Percentiles rank a stretch among this genome's conserved stretches.
phyloP scores from a whole-genome alignment of 208 protist species.

The Wallacemonas rigidus region DNA sequence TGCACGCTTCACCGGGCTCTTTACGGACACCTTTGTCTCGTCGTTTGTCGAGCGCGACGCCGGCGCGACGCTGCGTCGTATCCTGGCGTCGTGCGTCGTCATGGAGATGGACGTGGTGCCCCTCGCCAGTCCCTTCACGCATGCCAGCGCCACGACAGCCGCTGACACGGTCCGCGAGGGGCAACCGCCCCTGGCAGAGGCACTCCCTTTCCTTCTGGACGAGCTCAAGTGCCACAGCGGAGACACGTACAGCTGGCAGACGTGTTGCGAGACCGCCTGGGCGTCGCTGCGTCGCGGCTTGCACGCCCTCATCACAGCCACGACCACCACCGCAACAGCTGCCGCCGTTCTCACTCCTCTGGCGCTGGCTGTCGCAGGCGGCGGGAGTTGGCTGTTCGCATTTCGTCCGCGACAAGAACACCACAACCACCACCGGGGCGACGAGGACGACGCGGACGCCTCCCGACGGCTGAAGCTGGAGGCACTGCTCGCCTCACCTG shows the following conservation, averaged over 20 bases:
- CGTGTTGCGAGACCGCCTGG: conserved; percentile 4
- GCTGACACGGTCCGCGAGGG: too few species aligned
- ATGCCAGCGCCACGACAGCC: background rate
- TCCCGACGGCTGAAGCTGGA: background rate
- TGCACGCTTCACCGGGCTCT: background rate
- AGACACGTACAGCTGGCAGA: background rate
- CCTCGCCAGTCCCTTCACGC: conserved; percentile 8
- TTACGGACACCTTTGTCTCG: conserved; percentile 7
- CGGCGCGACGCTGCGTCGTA: conserved; percentile 1
- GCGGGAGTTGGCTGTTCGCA: conserved; percentile 5
- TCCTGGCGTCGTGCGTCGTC: background rate
- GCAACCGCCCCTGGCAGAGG: background rate
- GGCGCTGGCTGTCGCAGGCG: conserved; percentile 1
- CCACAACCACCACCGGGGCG: background rate
- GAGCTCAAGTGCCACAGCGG: too few species aligned
- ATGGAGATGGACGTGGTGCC: conserved; percentile 4
- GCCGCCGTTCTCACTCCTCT: background rate
- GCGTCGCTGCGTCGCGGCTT: background rate
- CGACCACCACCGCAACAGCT: background rate
- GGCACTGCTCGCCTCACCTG: background rate
- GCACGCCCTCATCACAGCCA: background rate
- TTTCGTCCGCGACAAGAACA: conserved; percentile 1
- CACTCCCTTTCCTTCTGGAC: background rate
- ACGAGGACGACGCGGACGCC: background rate
- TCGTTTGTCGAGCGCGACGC: conserved; percentile 12